Evolutionary conservation across 176 grass and related monocot genomes (phyloP), one percentile per base, ranked within the genome.

Genomic region (Urochloa ruziziensis): DNA sequence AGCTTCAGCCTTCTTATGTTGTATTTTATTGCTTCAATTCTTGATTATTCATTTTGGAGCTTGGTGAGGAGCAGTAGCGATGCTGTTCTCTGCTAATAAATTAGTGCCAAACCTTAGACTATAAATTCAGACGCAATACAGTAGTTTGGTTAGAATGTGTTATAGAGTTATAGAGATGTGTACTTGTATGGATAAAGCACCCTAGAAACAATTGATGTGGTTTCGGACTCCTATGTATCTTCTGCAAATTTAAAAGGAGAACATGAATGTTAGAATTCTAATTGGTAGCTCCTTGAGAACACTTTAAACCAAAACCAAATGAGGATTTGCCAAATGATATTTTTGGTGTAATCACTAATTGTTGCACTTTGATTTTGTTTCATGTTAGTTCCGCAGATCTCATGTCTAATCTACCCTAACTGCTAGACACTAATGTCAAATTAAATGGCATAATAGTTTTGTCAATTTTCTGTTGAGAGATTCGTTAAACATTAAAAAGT

Each of bases 401-500:
- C 2, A 10, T 10, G 29, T 74, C 30, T 30, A 36, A 28, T 69
- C 29, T 10, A 9, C 42, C 9, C 46, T 67, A 74, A 21, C 29
- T 54, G 80, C 48, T 81, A 27, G 17, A 43, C 42, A 32, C 44
- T 28, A 48, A 11, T 28, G 27, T 25, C 1, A 4, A 36, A 13
- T 10, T 36, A 65, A 46, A 19, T 56, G 27, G 1, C 67, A 51
- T 60, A 42, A 18, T 30, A 23, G 10, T 70, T 33, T 34, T 23
- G 8, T 56, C 16, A 61, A 40, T 59, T 42, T 32, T 51, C 35
- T 75, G 53, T 29, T 4, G n/a, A 36, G 53, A 80, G 30, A 68
- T 59, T 66, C 7, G 30, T n/a, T n/a, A n/a, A n/a, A n/a, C 12
- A 13, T 58, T 80, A 73, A 80, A 52, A 80, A 52, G 29, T 65